A percentile compares a stretch with the other conserved stretches of the same genome.
phyloP scores from a whole-genome alignment of 2,329 filamentous ascomycete species.

The Scedosporium dehoogii region DNA sequence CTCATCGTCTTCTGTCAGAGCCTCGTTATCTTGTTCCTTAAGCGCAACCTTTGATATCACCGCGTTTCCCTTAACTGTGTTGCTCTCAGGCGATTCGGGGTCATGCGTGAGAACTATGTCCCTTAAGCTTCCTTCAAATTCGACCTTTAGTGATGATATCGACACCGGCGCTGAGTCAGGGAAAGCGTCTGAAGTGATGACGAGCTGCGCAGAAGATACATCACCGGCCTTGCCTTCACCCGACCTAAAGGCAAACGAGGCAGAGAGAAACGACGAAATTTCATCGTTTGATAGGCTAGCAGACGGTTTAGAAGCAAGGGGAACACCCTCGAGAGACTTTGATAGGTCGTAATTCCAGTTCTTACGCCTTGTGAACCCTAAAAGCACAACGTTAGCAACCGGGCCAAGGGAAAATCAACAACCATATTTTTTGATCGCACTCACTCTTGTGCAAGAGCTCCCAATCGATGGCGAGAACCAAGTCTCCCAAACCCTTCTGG shows the following conservation, averaged over 20 bases:
- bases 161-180: constrained; percentile 39
- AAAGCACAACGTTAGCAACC: neutral
- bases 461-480: constrained; percentile 55
- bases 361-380: constrained; percentile 43
- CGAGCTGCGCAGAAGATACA: constrained; percentile 45
- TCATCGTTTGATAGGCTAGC: constrained; percentile 41
- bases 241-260: constrained; percentile 47
- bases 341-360: constrained; percentile 54
- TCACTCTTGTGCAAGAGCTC: constrained; percentile 50
- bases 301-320: constrained; percentile 31
- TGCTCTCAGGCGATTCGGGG: constrained; percentile 8
- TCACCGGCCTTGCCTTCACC: constrained; percentile 54
- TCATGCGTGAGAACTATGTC: constrained; percentile 41
- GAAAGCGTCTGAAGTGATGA: constrained; percentile 46
- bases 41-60: constrained; percentile 19
- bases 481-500: constrained; percentile 38
- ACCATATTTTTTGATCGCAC: constrained; percentile 17
- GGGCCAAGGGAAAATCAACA: constrained; percentile 7
- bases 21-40: constrained; percentile 12
- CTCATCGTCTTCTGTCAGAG: neutral
- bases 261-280: constrained; percentile 41
- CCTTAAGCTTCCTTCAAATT: constrained; percentile 48
- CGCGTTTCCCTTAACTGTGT: constrained; percentile 13
- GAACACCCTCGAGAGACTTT: constrained; percentile 43
- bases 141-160: constrained; percentile 40